Conservation (phyloP, 352 stramenopile species). For the Pythium plurisporium region DNA sequence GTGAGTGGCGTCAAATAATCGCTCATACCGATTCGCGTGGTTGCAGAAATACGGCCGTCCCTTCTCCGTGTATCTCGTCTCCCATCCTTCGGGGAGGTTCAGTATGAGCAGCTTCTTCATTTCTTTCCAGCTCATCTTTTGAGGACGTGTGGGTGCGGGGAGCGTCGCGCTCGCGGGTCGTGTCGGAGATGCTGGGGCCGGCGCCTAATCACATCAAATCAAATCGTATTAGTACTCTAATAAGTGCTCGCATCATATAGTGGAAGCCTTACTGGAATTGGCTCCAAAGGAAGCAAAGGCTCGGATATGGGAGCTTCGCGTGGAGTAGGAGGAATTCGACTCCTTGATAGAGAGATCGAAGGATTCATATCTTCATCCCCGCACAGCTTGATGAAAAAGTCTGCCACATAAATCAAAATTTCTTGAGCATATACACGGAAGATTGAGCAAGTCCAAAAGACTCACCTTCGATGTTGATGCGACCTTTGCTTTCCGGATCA, state of each 20-base stretch:
- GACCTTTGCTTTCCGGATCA: conserved; percentile 45
- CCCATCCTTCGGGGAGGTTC: conserved; percentile 74
- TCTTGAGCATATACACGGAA: neutral
- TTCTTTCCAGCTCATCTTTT: conserved; percentile 68
- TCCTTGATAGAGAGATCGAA: conserved; percentile 14
- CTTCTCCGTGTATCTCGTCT: conserved; percentile 77
- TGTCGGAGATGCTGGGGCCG: conserved; percentile 11
- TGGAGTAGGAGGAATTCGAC: neutral
- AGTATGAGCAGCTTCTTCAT: conserved; percentile 69
- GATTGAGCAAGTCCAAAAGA: neutral
- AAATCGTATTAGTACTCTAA: too few relatives aligned
- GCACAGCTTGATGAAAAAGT: conserved; percentile 75
- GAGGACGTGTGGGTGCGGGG: conserved; percentile 28
- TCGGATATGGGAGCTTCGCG: neutral
- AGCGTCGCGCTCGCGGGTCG: conserved; percentile 19
- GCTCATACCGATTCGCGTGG: conserved; percentile 41
- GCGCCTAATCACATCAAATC: too few relatives aligned
- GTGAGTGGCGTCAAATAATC: neutral
- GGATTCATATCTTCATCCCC: conserved; percentile 57
- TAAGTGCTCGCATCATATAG: too few relatives aligned
- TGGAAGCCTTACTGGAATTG: conserved; percentile 5
- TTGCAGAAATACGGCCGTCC: conserved; percentile 83
- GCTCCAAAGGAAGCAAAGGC: neutral
- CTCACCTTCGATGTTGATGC: conserved; percentile 69
- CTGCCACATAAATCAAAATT: conserved; percentile 19